These are phyloP conservation scores for Lachnellula suecica DNA, from an alignment of 2,329 filamentous ascomycete genomes.

Conservation along the genomic window DNA sequence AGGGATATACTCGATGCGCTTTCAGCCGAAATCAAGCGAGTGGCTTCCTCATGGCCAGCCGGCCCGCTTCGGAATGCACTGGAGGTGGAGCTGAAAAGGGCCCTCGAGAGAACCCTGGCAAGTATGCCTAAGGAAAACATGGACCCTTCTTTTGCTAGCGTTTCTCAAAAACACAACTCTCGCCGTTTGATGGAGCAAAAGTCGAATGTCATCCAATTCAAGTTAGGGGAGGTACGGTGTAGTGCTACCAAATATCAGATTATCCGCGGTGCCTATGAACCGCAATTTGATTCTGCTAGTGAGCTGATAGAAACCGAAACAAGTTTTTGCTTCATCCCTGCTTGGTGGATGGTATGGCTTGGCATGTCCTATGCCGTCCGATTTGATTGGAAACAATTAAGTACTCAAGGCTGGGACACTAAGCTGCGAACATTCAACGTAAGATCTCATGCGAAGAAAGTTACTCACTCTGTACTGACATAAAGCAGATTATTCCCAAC, in stretches of 20 bases:
- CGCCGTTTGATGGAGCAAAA: not conserved
- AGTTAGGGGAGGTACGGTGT: not conserved
- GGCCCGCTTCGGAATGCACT: not conserved
- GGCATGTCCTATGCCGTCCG: not conserved
- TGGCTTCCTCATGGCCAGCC: not conserved
- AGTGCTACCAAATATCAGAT: not conserved
- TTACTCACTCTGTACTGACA: not conserved
- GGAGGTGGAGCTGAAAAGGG: not conserved
- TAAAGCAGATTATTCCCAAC: not conserved
- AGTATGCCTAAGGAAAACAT: not conserved
- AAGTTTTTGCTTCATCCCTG: constrained; percentile 1
- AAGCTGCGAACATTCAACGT: constrained; percentile 4
- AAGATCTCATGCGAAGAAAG: not conserved
- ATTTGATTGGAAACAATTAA: not conserved
- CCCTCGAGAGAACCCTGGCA: not conserved
- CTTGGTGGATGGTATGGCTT: constrained; percentile 1
- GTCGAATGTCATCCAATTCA: not conserved
- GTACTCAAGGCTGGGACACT: constrained; percentile 3
- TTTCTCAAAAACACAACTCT: not conserved
- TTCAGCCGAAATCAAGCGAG: not conserved
- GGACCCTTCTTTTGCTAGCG: not conserved
- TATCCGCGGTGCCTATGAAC: not conserved
- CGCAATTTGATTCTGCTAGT: too few species aligned
- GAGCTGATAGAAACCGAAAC: not conserved
- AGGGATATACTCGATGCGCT: not conserved